These are phyloP conservation scores for Podospora pseudocomata DNA, from an alignment of 495 filamentous ascomycete species.

Conservation along the genomic window DNA sequence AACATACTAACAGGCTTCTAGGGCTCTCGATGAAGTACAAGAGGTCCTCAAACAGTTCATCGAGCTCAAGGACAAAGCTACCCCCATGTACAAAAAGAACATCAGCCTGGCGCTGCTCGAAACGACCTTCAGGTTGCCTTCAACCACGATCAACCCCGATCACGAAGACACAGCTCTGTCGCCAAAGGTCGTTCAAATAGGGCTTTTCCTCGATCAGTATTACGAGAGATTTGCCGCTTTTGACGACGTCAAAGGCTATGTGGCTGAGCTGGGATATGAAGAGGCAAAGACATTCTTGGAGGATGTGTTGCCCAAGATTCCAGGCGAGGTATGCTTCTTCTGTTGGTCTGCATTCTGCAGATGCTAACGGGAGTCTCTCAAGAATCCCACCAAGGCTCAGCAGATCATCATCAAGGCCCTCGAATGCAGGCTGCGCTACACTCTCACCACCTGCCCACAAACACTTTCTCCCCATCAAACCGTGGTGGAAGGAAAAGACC, in stretches of 20 bases:
- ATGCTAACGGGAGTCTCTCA: background rate
- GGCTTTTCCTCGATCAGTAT: constrained; percentile 32
- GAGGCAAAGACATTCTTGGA: constrained; percentile 32
- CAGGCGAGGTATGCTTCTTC: constrained; percentile 23
- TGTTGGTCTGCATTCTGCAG: background rate
- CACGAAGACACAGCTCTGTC: constrained; percentile 18
- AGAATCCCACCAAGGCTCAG: constrained; percentile 22
- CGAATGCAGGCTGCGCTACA: constrained; percentile 31
- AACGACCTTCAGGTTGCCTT: constrained; percentile 24
- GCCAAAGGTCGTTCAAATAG: constrained; percentile 31
- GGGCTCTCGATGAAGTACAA: constrained; percentile 33
- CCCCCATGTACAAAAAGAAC: constrained; percentile 36
- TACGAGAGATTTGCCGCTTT: constrained; percentile 34
- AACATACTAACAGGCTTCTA: constrained; percentile 16
- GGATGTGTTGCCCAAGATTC: constrained; percentile 25
- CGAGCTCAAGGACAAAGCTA: constrained; percentile 23
- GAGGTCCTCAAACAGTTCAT: constrained; percentile 27
- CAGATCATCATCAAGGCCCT: constrained; percentile 26
- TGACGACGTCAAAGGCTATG: constrained; percentile 34
- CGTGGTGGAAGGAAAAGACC: constrained; percentile 22
- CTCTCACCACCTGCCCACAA: constrained; percentile 34
- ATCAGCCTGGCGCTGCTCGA: constrained; percentile 28
- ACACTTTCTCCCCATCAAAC: constrained; percentile 27
- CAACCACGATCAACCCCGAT: constrained; percentile 4
- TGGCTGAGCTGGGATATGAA: constrained; percentile 30